phyloP scores from a whole-genome alignment of 108 stramenopile genomes.

The Skeletonema potamos region DNA sequence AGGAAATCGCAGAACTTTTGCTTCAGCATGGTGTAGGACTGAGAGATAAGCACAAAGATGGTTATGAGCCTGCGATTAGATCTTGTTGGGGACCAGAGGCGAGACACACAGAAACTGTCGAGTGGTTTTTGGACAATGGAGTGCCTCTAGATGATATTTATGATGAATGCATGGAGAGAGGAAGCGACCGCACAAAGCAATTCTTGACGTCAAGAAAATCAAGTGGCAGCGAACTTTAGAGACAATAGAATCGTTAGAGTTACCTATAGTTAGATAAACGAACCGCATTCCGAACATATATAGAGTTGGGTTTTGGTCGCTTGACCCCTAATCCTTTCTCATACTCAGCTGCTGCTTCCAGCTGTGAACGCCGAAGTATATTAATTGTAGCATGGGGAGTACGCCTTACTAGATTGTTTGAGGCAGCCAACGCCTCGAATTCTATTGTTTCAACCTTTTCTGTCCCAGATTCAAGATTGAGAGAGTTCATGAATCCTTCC shows the following conservation, averaged over 20 bases:
- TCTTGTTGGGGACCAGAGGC: slow-evolving; percentile 46
- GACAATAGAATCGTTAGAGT: neutral
- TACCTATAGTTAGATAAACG: slow-evolving; percentile 16
- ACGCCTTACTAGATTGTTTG: slow-evolving; percentile 56
- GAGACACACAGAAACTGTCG: slow-evolving; percentile 37
- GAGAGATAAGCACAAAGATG: slow-evolving; percentile 30
- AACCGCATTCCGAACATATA: slow-evolving; percentile 55
- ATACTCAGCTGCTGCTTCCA: slow-evolving; percentile 35
- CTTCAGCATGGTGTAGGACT: slow-evolving; percentile 26
- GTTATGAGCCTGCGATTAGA: slow-evolving; percentile 39
- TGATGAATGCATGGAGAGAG: slow-evolving; percentile 26
- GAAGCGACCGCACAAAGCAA: slow-evolving; percentile 17
- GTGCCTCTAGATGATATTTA: slow-evolving; percentile 43
- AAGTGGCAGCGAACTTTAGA: neutral
- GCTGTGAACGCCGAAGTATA: slow-evolving; percentile 51
- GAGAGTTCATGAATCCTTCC: slow-evolving; percentile 38
- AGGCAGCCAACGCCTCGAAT: slow-evolving; percentile 15
- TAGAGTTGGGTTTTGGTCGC: slow-evolving; percentile 43
- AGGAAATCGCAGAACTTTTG: slow-evolving; percentile 27
- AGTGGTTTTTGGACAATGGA: slow-evolving; percentile 40
- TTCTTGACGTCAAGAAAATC: slow-evolving; percentile 8
- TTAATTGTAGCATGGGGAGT: slow-evolving; percentile 67
- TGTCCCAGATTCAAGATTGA: neutral
- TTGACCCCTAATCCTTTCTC: slow-evolving; percentile 47
- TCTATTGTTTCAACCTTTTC: neutral